Conservation (phyloP, 306 rosid genomes). For the Lathyrus tuberosus region DNA sequence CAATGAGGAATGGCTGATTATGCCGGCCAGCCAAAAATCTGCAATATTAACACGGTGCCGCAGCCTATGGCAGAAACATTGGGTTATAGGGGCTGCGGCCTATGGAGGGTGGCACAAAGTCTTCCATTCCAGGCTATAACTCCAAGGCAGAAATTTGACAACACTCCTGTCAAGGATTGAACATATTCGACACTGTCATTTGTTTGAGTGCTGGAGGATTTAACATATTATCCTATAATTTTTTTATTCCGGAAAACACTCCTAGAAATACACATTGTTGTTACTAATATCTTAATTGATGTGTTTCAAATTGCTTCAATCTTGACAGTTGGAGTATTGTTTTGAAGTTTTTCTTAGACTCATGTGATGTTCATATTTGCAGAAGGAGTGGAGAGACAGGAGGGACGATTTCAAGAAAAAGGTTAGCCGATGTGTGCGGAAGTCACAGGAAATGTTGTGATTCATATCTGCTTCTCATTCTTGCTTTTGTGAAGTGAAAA, state of each 20-base stretch:
- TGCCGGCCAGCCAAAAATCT: background rate
- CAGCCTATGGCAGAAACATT: background rate
- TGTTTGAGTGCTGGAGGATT: background rate
- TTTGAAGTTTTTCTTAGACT: constrained; percentile 13
- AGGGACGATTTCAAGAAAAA: constrained; percentile 97
- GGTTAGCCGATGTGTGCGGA: constrained; percentile 91
- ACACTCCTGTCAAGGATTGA: no score
- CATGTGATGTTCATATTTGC: constrained; percentile 43
- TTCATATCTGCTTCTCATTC: constrained; percentile 13
- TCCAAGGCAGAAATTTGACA: background rate
- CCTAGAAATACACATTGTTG: constrained; percentile 8
- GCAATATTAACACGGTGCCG: background rate
- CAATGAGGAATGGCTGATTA: background rate
- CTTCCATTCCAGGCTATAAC: background rate
- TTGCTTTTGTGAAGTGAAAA: constrained; percentile 46
- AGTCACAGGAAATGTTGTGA: constrained; percentile 81
- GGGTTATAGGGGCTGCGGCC: background rate
- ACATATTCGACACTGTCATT: background rate
- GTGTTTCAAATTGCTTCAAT: background rate
- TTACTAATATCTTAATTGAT: constrained; percentile 3
- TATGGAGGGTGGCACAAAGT: background rate
- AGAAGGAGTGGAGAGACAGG: constrained; percentile 96
- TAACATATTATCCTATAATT: background rate
- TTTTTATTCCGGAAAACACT: background rate
- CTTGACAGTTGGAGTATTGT: constrained; percentile 20